A percentile compares a stretch with the other conserved stretches of the same genome.
Conservation (phyloP, 768 basidiomycete species). For the Lactifluus echinatus region DNA sequence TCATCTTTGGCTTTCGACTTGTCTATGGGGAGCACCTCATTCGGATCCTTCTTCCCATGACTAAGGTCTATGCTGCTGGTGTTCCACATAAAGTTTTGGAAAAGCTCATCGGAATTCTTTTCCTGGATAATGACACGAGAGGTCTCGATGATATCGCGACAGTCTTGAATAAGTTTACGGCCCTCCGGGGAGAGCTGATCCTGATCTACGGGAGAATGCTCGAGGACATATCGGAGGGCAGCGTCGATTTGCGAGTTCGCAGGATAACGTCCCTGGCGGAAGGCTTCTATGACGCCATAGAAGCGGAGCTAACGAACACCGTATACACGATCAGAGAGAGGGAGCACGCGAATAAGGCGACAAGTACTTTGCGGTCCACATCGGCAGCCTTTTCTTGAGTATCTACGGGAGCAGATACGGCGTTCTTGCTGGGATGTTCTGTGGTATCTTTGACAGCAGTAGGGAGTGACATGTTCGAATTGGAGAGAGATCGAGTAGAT, state of each 20-base stretch:
- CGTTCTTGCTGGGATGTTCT: constrained; percentile 39
- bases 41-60: constrained; percentile 35
- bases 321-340: neutral
- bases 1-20: constrained; percentile 50
- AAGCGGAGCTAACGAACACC: constrained; percentile 45
- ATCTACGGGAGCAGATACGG: constrained; percentile 62
- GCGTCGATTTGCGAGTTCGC: constrained; percentile 73
- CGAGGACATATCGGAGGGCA: constrained; percentile 57
- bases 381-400: constrained; percentile 56
- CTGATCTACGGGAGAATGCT: constrained; percentile 49
- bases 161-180: constrained; percentile 63
- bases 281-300: constrained; percentile 74
- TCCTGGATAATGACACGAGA: constrained; percentile 59
- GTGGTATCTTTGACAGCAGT: constrained; percentile 53
- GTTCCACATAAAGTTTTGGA: constrained; percentile 87
- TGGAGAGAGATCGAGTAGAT: neutral
- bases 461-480: constrained; percentile 57
- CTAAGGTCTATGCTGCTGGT: constrained; percentile 47
- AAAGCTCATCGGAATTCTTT: constrained; percentile 86
- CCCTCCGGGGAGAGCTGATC: constrained; percentile 70
- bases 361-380: constrained; percentile 62
- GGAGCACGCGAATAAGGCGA: neutral
- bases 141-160: constrained; percentile 73
- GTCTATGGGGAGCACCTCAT: constrained; percentile 39
- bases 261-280: constrained; percentile 71